Evolutionary conservation across 2,329 filamentous ascomycete species (phyloP), one percentile per base, ranked within the genome.

Genomic region (Botrytis medusae): DNA sequence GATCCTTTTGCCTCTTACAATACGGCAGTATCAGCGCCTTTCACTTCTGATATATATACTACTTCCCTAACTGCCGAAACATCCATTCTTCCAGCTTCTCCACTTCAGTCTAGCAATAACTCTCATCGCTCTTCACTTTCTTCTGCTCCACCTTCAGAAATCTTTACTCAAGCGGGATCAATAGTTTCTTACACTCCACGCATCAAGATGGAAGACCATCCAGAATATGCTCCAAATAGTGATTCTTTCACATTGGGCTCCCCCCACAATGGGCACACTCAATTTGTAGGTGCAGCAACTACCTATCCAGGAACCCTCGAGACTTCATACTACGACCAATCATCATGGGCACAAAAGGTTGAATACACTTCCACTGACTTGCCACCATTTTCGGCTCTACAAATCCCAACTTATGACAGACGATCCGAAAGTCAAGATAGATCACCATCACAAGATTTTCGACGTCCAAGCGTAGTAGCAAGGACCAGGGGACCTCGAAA

Each of bases 1-100:
- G 85, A 86, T 77, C 80, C 84, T 44, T 89, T 87, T 78, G 82
- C 83, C 74, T 81, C 82, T 73, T 88, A 87, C 77, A 83, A 85
- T 51, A 77, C 82, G 40, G 79, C 81, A 70, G 79, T 85, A 75
- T 79, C 83, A 72, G 75, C 81, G 32, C 75, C 85, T 4, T 88
- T 87, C 76, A 82, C 80, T 74, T 83, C 85, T 77, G 85, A 86
- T 74, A 78, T 85, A 72, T 89, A 88, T 78, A 59, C 68, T 22
- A 79, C 82, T 42, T 77, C 82, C 46, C 82, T 84, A 69, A 79
- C 81, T 57, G 78, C 80, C 61, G 83, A 84, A 73, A 77, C 77
- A 20, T 69, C 76, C 10, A 74, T 78, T 42, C 75, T 79, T 44
- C 77, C 79, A 64, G 75, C 75, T 60, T 80, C 79, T 59, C 80